Percentiles rank a stretch among this genome's conserved stretches.
These are phyloP conservation scores for Candida coquimbonensis DNA, from an alignment of 805 yeast genomes.

Conservation along the genomic window DNA sequence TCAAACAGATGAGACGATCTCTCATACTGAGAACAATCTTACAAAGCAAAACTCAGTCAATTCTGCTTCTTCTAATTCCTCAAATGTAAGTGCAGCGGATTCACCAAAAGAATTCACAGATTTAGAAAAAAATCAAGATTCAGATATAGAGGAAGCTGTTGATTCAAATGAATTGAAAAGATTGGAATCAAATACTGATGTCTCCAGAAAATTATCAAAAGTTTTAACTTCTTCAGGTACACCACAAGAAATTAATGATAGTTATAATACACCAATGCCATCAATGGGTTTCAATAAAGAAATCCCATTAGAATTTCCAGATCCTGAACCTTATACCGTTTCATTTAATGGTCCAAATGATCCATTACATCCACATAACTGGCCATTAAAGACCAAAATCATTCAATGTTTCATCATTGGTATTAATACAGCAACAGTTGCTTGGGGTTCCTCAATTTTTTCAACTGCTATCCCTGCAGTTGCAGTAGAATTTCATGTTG, in stretches of 20 bases:
- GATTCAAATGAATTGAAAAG: conserved; percentile 4
- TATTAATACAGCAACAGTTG: conserved; percentile 41
- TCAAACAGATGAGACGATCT: too few relatives aligned
- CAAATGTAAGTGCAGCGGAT: neutral
- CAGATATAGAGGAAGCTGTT: neutral
- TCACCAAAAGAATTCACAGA: neutral
- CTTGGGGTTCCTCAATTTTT: conserved; percentile 82
- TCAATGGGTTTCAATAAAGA: conserved; percentile 63
- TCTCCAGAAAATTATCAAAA: conserved; percentile 32
- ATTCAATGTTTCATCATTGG: conserved; percentile 39
- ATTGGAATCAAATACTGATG: conserved; percentile 14
- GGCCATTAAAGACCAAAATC: conserved; percentile 47
- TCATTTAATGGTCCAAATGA: conserved; percentile 74
- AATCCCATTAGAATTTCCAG: conserved; percentile 39
- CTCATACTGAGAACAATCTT: too few relatives aligned
- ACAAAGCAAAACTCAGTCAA: too few relatives aligned
- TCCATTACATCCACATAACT: conserved; percentile 75
- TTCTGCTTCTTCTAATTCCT: neutral
- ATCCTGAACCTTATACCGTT: conserved; percentile 60
- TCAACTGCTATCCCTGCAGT: conserved; percentile 52
- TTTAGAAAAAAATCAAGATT: neutral
- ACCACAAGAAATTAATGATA: conserved; percentile 23
- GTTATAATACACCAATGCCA: conserved; percentile 35
- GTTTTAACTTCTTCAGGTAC: conserved; percentile 33
- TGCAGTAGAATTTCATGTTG: conserved; percentile 48